Base-by-base conservation (phyloP, 2,329 filamentous ascomycete species). In the Raffaelea ambrosiae region DNA sequence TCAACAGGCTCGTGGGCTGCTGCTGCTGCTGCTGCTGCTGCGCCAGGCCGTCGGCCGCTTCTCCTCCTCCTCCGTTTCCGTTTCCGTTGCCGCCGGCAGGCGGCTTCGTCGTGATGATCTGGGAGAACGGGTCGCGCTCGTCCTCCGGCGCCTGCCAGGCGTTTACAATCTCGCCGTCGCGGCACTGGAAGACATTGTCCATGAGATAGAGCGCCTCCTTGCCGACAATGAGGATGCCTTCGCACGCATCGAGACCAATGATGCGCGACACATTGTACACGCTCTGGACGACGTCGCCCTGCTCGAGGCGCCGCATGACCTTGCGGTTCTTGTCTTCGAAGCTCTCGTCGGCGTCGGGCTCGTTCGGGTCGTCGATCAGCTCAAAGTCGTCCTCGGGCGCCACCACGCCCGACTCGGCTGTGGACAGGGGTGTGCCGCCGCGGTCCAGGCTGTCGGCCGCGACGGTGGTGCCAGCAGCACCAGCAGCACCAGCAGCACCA, bases 291-390 rank as follows among this genome's bases (percentile, higher is more conserved):
- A 90, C 80, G 58, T 98, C 93, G 5, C 90, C 89, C 13, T 86
- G 84, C 57, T 95, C 85, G 11, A 98, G 73, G 53, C 88, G 91
- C 45, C 93, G 80, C 88, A 97, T 94, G 40, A 98, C 91, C 64
- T 96, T 96, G 40, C 94, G 80, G 59, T 98, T 97, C 70, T 96
- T 97, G 64, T 98, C 94, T 65, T 98, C 94, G 53, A 94, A 94
- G 1, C 83, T 84, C 55, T 84, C 81, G 14, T 82, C 79, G 1
- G 67, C 73, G 41, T 93, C 88, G 22, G 87, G 81, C 48, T 91
- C 86, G 58, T 89, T 89, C 0, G 91, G 90, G 52, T 96, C 91
- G 51, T 97, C 90, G 7, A 98, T 84, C 55, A 98, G 80, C 66
- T 98, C 93, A 60, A 95, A 98, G 55, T 94, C 94, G 41, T 97